phyloP scores from a whole-genome alignment of 108 stramenopile genomes.

The Cyclotella choctawhatcheeana region DNA sequence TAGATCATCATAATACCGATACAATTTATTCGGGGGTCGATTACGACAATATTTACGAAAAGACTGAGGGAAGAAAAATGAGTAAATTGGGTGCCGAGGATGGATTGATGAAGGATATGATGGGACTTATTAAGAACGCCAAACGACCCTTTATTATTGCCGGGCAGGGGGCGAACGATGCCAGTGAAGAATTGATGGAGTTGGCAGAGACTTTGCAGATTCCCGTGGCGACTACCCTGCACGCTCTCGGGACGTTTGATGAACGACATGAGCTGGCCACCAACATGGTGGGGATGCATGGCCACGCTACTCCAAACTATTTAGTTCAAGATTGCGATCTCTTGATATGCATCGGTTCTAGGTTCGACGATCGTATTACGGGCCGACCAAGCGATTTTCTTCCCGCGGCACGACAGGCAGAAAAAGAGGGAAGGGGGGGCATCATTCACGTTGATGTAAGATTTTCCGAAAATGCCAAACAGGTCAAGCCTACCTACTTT shows the following conservation, averaged over 20 bases:
- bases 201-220: slow-evolving; percentile 89
- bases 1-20: slow-evolving; percentile 76
- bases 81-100: slow-evolving; percentile 41
- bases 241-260: slow-evolving; percentile 86
- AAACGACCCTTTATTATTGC: slow-evolving; percentile 91
- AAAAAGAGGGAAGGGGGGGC: slow-evolving; percentile 84
- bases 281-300: slow-evolving; percentile 94
- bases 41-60: slow-evolving; percentile 50
- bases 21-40: slow-evolving; percentile 56
- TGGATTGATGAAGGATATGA: slow-evolving; percentile 69
- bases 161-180: slow-evolving; percentile 89
- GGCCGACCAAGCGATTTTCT: slow-evolving; percentile 80
- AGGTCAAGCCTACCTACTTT: slow-evolving; percentile 84
- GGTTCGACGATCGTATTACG: slow-evolving; percentile 93
- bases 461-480: slow-evolving; percentile 77
- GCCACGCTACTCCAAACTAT: slow-evolving; percentile 89
- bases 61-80: slow-evolving; percentile 49
- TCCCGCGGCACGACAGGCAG: slow-evolving; percentile 83
- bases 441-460: slow-evolving; percentile 91
- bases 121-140: slow-evolving; percentile 74
- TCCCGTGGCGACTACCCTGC: slow-evolving; percentile 89
- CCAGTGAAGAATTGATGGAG: slow-evolving; percentile 73
- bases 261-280: slow-evolving; percentile 85
- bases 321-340: slow-evolving; percentile 91
- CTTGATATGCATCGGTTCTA: slow-evolving; percentile 84